Evolutionary conservation across 306 rosid species (phyloP).

Genomic region (Glycine tomentella): DNA sequence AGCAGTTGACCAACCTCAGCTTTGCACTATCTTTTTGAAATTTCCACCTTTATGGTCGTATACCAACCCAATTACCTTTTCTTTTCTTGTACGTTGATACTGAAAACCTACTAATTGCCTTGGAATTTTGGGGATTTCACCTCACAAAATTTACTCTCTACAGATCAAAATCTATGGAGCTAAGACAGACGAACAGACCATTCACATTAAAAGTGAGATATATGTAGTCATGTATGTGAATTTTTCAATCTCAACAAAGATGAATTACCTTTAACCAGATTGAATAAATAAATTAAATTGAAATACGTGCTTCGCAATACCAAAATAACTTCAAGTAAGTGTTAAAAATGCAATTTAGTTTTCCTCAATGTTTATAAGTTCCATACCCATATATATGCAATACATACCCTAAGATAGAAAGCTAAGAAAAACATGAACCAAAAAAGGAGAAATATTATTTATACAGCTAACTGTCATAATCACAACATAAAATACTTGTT

Average conservation of each 20-base stretch:
- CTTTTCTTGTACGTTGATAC: not conserved
- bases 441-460: not conserved
- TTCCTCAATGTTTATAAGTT: not conserved
- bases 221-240: not conserved
- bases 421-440: not conserved
- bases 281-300: not conserved
- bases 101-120: not conserved
- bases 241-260: not conserved
- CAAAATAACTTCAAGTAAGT: not conserved
- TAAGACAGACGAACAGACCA: not conserved
- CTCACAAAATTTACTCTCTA: not conserved
- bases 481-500: not conserved
- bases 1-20: conserved; percentile 10
- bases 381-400: not conserved
- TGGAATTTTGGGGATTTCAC: not conserved
- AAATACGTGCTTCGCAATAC: not conserved
- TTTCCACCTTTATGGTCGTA: not conserved
- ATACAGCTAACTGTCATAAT: not conserved
- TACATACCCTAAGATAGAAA: not conserved
- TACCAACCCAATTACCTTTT: conserved; percentile 24
- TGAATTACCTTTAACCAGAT: not conserved
- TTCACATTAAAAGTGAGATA: not conserved
- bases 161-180: not conserved
- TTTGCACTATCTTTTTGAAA: not conserved
- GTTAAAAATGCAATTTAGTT: not conserved